These are phyloP conservation scores for Oehlia diaphana DNA, from an alignment of 192 early-diverging fungal species.

Conservation along the genomic window DNA sequence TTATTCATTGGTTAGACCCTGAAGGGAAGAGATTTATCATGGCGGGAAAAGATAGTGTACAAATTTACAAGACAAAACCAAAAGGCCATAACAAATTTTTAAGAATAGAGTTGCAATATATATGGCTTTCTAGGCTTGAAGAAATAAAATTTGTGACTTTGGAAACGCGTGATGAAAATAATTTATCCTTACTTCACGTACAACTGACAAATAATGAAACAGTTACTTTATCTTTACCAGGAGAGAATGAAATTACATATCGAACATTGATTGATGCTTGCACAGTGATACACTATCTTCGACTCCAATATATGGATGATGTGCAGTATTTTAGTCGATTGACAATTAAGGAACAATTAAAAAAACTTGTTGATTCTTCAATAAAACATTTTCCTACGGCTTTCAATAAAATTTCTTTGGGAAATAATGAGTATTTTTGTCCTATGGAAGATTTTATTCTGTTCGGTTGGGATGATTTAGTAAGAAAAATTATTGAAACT, in stretches of 20 bases:
- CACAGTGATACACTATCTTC: not conserved
- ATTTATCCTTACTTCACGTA: not conserved
- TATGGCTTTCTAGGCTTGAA: not conserved
- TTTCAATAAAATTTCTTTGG: not conserved
- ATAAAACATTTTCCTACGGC: not conserved
- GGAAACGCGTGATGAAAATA: not conserved
- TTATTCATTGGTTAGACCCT: constrained; percentile 1
- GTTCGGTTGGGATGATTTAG: constrained; percentile 7
- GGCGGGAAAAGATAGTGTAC: not conserved
- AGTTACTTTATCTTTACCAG: not conserved
- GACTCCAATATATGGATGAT: not conserved
- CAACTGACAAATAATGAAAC: not conserved
- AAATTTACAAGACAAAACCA: constrained; percentile 1
- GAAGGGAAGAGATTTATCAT: not conserved
- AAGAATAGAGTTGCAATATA: constrained; percentile 5
- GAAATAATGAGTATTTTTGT: not conserved
- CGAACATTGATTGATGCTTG: not conserved
- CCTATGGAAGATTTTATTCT: constrained; percentile 4
- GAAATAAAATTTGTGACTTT: not conserved
- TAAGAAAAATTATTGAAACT: not conserved
- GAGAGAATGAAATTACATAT: not conserved
- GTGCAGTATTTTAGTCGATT: not conserved
- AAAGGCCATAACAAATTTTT: not conserved
- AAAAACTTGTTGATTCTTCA: not conserved
- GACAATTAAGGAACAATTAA: not conserved